phyloP scores from a whole-genome alignment of 129 eudicot species.

The Pittosporum tobira region DNA sequence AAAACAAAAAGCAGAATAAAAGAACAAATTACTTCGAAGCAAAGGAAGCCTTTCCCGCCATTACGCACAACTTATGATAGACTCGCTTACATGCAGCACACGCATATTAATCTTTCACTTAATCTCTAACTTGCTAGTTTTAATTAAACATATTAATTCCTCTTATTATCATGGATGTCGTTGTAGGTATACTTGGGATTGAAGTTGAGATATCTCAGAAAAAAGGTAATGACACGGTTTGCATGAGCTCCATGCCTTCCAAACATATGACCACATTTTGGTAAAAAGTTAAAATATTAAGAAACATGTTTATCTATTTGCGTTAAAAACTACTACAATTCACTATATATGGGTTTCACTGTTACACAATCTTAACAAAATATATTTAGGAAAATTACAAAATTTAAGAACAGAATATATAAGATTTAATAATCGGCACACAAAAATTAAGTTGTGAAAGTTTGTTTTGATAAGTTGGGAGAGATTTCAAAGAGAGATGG shows the following conservation, averaged over 20 bases:
- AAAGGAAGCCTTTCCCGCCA: slow-evolving; percentile 32
- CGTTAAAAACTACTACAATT: too few species aligned
- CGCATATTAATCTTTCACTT: slow-evolving; percentile 22
- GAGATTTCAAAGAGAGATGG: too few species aligned
- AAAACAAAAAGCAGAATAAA: slow-evolving; percentile 21
- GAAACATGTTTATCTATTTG: too few species aligned
- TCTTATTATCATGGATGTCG: slow-evolving; percentile 41
- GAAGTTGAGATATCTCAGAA: slow-evolving; percentile 78
- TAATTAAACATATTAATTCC: slow-evolving; percentile 8
- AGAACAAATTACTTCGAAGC: slow-evolving; percentile 22
- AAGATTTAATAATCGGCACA: too few species aligned
- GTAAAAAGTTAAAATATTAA: too few species aligned
- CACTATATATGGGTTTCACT: too few species aligned
- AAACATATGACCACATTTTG: neutral
- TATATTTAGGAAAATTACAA: too few species aligned
- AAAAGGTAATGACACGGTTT: slow-evolving; percentile 36
- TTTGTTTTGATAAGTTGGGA: too few species aligned
- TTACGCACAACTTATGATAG: slow-evolving; percentile 22
- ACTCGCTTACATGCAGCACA: neutral
- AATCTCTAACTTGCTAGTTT: slow-evolving; percentile 12
- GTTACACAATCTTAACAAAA: too few species aligned
- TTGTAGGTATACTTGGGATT: slow-evolving; percentile 82
- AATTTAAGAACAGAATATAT: too few species aligned
- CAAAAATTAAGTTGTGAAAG: too few species aligned
- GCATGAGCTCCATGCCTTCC: neutral